These are phyloP conservation scores for Blastobotrys persicus DNA, from an alignment of 1,139 yeast species.

Conservation along the genomic window DNA sequence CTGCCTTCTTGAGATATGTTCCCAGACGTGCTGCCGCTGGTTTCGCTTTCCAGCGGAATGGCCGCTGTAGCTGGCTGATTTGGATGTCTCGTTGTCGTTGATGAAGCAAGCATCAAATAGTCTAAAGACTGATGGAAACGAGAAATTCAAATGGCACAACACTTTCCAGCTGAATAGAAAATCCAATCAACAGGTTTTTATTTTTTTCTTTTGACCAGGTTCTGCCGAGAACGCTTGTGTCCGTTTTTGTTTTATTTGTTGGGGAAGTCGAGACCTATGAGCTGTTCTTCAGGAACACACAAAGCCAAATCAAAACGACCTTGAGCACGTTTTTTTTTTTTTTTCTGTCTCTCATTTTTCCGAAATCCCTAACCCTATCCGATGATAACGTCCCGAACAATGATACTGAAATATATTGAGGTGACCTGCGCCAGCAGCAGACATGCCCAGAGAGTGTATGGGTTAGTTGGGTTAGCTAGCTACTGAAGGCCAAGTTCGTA, in stretches of 20 bases:
- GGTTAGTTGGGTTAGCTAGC: too few relatives aligned
- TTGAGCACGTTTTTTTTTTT: too few relatives aligned
- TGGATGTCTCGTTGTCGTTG: neutral
- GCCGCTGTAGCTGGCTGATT: neutral
- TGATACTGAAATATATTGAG: too few relatives aligned
- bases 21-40: neutral
- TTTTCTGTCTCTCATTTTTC: too few relatives aligned
- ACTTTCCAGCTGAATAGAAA: neutral
- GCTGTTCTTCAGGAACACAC: neutral
- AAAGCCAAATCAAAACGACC: neutral
- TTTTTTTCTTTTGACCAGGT: neutral
- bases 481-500: too few relatives aligned
- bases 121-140: neutral
- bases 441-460: too few relatives aligned
- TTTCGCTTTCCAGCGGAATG: neutral
- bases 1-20: neutral
- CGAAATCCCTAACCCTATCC: too few relatives aligned
- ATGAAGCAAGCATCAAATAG: slow-evolving; percentile 12
- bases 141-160: neutral
- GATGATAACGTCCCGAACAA: too few relatives aligned
- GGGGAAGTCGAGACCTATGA: neutral
- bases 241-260: neutral
- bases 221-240: neutral
- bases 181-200: neutral
- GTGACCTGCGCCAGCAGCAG: too few relatives aligned